Evolutionary conservation across 2,329 filamentous ascomycete species (phyloP).

Genomic region (Zymoseptoria tritici): DNA sequence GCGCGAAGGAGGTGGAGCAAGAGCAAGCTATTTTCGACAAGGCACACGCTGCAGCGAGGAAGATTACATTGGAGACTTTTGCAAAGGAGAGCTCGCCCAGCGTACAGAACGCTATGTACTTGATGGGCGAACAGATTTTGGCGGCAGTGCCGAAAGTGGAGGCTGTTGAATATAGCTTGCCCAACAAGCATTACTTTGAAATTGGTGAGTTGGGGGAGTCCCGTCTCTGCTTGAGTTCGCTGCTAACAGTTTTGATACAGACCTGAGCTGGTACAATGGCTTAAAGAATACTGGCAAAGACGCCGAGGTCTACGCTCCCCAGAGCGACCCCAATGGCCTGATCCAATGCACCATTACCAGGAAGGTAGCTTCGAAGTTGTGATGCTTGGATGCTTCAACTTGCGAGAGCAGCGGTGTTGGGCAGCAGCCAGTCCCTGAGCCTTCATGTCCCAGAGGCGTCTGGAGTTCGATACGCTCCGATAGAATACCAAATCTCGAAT

Average conservation of each 20-base stretch:
- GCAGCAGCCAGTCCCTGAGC: neutral
- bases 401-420: neutral
- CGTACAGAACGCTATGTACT: conserved; percentile 97
- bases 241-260: conserved; percentile 39
- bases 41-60: conserved; percentile 69
- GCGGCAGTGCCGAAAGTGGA: conserved; percentile 64
- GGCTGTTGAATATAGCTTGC: conserved; percentile 72
- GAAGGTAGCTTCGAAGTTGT: conserved; percentile 29
- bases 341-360: conserved; percentile 87
- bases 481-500: conserved; percentile 1
- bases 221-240: neutral
- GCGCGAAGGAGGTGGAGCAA: conserved; percentile 59
- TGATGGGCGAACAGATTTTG: conserved; percentile 88
- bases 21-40: conserved; percentile 63
- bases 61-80: conserved; percentile 85
- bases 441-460: neutral
- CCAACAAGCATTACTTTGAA: conserved; percentile 99
- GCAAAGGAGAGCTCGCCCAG: conserved; percentile 85
- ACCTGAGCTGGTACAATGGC: conserved; percentile 94
- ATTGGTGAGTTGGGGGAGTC: conserved; percentile 55
- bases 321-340: conserved; percentile 86
- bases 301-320: conserved; percentile 90
- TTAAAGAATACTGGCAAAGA: conserved; percentile 92
- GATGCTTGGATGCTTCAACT: neutral
- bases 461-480: neutral